These are phyloP conservation scores for Phytophthora gonapodyides DNA, from an alignment of 352 stramenopile genomes.

Conservation along the genomic window DNA sequence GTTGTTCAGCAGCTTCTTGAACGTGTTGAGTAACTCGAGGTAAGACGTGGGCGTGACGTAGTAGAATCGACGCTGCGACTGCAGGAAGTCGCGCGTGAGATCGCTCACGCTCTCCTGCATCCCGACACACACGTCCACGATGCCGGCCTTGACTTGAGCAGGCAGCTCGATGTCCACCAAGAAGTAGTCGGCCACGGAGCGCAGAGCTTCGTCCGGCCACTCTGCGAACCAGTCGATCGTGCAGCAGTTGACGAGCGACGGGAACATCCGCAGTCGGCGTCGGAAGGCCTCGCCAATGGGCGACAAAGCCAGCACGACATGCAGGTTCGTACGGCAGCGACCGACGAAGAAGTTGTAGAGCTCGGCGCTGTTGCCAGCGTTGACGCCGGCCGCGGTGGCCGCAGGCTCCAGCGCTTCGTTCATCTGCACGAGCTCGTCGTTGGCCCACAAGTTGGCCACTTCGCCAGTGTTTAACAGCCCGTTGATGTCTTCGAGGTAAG, in stretches of 20 bases:
- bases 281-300: conserved; percentile 95
- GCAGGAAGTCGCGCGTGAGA: conserved; percentile 84
- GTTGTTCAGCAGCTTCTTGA: conserved; percentile 92
- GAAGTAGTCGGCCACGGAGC: conserved; percentile 93
- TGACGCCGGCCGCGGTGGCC: conserved; percentile 63
- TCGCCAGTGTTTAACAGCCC: conserved; percentile 93
- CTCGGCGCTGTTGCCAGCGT: conserved; percentile 74
- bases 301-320: conserved; percentile 93
- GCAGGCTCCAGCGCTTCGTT: conserved; percentile 75
- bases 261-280: conserved; percentile 94
- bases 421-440: conserved; percentile 89
- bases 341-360: conserved; percentile 93
- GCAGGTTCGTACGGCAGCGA: conserved; percentile 92
- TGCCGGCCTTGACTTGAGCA: conserved; percentile 71
- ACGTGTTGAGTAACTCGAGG: conserved; percentile 95
- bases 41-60: conserved; percentile 97
- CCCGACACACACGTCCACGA: conserved; percentile 95
- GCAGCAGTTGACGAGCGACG: conserved; percentile 96
- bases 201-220: conserved; percentile 94
- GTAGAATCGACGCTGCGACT: conserved; percentile 91
- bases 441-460: conserved; percentile 91
- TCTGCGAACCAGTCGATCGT: conserved; percentile 98
- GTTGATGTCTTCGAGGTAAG: conserved; percentile 94
- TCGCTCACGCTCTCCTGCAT: conserved; percentile 93
- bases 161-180: conserved; percentile 90